These are phyloP conservation scores for Synchytrium microbalum DNA, from an alignment of 371 early-diverging fungal species.

Conservation along the genomic window DNA sequence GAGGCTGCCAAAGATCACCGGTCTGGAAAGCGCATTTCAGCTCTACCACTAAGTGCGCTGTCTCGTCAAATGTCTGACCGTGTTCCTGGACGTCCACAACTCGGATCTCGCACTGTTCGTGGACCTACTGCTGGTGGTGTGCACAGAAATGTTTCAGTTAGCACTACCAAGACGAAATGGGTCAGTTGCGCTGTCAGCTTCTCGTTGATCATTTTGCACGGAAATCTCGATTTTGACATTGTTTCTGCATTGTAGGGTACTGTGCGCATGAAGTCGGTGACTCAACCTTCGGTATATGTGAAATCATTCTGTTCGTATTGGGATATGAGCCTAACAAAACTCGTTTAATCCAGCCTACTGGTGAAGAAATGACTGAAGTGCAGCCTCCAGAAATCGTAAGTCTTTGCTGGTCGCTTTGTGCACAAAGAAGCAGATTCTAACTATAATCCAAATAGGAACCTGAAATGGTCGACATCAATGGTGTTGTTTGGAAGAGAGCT, in stretches of 20 bases:
- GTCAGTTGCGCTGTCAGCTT: neutral
- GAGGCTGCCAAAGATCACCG: constrained; percentile 8
- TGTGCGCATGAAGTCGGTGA: too few species aligned
- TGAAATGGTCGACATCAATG: constrained; percentile 32
- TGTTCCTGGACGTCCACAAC: neutral
- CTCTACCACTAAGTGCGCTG: neutral
- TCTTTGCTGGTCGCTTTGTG: neutral
- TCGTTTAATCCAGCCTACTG: neutral
- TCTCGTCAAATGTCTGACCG: neutral
- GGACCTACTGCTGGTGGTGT: neutral
- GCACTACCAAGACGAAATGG: neutral
- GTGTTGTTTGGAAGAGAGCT: constrained; percentile 28
- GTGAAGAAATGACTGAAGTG: neutral
- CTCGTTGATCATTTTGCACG: too few species aligned
- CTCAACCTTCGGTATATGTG: too few species aligned
- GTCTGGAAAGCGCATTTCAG: neutral
- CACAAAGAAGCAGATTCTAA: neutral
- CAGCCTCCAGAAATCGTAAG: neutral
- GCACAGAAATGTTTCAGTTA: neutral
- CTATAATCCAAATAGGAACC: constrained; percentile 18
- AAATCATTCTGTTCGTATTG: too few species aligned
- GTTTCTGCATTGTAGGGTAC: too few species aligned
- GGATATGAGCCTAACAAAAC: neutral
- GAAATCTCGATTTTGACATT: too few species aligned
- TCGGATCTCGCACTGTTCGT: neutral